A percentile compares a stretch with the other conserved stretches of the same genome.
These are phyloP conservation scores for Posidonia australis DNA, from an alignment of 106 monocot genomes.

Conservation along the genomic window DNA sequence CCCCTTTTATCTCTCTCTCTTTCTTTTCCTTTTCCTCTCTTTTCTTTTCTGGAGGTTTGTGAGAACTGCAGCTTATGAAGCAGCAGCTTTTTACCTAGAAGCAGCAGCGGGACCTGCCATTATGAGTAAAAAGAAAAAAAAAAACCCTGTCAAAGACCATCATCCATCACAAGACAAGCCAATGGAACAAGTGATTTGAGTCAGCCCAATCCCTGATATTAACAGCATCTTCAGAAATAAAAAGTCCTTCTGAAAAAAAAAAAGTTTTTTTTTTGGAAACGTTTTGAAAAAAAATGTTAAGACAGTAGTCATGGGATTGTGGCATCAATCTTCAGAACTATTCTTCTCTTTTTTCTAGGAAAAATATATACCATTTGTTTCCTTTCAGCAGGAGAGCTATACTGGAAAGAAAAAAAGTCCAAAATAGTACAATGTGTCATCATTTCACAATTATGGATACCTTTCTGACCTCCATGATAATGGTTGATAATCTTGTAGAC, in stretches of 20 bases:
- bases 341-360: background rate
- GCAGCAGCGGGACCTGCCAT: constrained; percentile 39
- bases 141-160: constrained; percentile 7
- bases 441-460: constrained; percentile 47
- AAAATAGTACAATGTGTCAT: constrained; percentile 42
- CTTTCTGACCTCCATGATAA: background rate
- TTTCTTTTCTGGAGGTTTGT: constrained; percentile 7
- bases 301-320: too few species aligned
- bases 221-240: background rate
- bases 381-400: background rate
- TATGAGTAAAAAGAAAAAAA: constrained; percentile 22
- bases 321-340: background rate
- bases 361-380: background rate
- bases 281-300: too few species aligned
- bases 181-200: background rate
- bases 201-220: background rate
- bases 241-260: too few species aligned
- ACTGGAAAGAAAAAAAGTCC: constrained; percentile 6
- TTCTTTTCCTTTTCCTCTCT: background rate
- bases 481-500: background rate
- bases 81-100: constrained; percentile 45
- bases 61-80: constrained; percentile 14
- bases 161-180: constrained; percentile 8
- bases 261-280: too few species aligned
- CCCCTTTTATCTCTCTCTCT: constrained; percentile 9